phyloP scores from a whole-genome alignment of 2,329 filamentous ascomycete genomes.

The Aspergillus quadrilineatus region DNA sequence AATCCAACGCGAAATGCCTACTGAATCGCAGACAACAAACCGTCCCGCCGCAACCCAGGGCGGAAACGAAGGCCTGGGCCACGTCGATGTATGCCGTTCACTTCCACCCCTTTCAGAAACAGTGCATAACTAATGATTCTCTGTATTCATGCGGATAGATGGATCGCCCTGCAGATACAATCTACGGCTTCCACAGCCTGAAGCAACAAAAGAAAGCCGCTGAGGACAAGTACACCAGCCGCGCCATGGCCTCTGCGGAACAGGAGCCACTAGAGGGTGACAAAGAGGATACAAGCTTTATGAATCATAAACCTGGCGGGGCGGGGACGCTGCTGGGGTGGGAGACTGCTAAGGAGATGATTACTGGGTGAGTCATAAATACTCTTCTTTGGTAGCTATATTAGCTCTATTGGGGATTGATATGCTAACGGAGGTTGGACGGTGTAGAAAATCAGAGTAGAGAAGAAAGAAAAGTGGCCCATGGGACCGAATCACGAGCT shows the following conservation, averaged over 20 bases:
- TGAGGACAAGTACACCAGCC: slow-evolving; percentile 20
- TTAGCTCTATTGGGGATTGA: background rate
- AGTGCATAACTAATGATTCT: background rate
- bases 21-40: slow-evolving; percentile 1
- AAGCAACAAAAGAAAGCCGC: slow-evolving; percentile 29
- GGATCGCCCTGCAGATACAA: slow-evolving; percentile 24
- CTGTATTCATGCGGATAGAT: slow-evolving; percentile 14
- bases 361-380: slow-evolving; percentile 1
- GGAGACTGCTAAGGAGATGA: slow-evolving; percentile 26
- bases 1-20: background rate
- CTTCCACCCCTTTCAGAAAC: background rate
- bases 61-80: slow-evolving; percentile 23
- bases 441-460: background rate
- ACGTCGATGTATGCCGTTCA: slow-evolving; percentile 23
- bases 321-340: slow-evolving; percentile 32
- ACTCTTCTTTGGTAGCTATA: background rate
- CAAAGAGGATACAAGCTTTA: slow-evolving; percentile 36
- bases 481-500: background rate
- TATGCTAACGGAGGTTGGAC: background rate
- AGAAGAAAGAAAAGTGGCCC: background rate
- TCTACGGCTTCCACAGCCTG: slow-evolving; percentile 30
- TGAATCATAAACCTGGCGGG: slow-evolving; percentile 28
- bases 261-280: slow-evolving; percentile 23
- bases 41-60: background rate
- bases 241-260: slow-evolving; percentile 12